Percentiles rank a stretch among this genome's conserved stretches.
phyloP scores from a whole-genome alignment of 345 rosid species.

The Camelina sativa region DNA sequence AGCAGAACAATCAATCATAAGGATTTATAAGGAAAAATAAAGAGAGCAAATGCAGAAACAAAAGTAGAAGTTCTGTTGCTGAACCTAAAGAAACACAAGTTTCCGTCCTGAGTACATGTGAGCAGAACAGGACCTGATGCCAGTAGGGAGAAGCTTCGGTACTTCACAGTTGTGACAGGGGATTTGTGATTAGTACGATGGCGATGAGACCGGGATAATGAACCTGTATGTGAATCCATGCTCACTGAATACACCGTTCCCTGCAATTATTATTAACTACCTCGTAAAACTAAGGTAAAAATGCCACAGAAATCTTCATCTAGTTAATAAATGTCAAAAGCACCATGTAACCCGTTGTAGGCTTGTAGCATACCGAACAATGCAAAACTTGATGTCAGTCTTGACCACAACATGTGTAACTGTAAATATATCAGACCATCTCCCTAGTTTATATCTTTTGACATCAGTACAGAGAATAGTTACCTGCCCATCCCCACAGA shows the following conservation, averaged over 20 bases:
- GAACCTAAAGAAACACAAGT: conserved; percentile 88
- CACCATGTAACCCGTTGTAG: not conserved
- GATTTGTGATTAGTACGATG: conserved; percentile 68
- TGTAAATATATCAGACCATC: not conserved
- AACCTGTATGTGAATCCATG: conserved; percentile 80
- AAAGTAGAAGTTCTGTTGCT: conserved; percentile 2
- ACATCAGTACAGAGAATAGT: conserved; percentile 18
- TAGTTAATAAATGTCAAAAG: not conserved
- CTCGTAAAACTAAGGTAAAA: not conserved
- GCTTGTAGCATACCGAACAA: not conserved
- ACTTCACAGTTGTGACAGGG: conserved; percentile 84
- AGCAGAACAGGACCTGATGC: conserved; percentile 91
- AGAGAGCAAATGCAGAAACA: not conserved
- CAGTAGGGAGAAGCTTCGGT: conserved; percentile 89
- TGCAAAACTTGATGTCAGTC: not conserved
- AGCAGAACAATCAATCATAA: conserved; percentile 8
- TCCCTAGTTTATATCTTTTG: not conserved
- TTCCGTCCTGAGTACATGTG: conserved; percentile 89
- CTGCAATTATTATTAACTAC: conserved; percentile 47
- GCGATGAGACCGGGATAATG: conserved; percentile 80
- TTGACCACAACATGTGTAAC: too few relatives aligned
- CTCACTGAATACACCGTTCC: conserved; percentile 80
- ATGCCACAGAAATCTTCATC: not conserved
- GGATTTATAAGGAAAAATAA: not conserved
- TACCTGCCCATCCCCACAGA: conserved; percentile 95